Conservation (phyloP, 108 stramenopile species). For the Parietichytrium sp. region DNA sequence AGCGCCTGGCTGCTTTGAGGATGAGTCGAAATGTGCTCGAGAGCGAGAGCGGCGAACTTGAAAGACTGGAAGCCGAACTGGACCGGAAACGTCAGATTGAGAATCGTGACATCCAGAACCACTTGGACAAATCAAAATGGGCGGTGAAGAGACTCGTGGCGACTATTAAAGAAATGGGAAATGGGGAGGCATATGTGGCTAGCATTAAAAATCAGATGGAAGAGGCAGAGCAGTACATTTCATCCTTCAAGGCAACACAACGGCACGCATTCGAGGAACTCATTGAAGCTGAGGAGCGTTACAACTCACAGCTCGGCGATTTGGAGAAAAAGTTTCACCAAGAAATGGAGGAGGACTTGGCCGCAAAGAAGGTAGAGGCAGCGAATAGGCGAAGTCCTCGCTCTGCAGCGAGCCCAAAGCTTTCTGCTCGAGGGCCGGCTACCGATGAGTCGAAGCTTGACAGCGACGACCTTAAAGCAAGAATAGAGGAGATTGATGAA, state of each 20-base stretch:
- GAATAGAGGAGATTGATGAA: conserved; percentile 6
- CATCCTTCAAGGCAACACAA: background rate
- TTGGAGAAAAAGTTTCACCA: background rate
- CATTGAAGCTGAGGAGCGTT: background rate
- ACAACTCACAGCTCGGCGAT: background rate
- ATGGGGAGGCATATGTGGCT: background rate
- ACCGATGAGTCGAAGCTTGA: background rate
- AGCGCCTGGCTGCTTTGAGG: background rate
- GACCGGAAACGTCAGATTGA: background rate
- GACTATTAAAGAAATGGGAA: background rate
- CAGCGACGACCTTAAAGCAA: background rate
- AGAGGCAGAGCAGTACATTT: background rate
- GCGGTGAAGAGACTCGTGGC: background rate
- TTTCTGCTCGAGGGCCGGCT: background rate
- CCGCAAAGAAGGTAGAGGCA: background rate
- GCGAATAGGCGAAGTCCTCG: too few species aligned
- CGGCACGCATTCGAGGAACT: background rate
- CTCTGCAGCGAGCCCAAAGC: background rate
- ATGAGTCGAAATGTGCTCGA: background rate
- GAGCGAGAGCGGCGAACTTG: background rate
- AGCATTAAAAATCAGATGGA: conserved; percentile 16
- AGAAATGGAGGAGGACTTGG: conserved; percentile 1
- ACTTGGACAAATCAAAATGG: conserved; percentile 5
- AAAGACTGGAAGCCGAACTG: background rate
- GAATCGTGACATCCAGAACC: background rate